Evolutionary conservation across 495 filamentous ascomycete species (phyloP).

Genomic region (Cudoniella acicularis): DNA sequence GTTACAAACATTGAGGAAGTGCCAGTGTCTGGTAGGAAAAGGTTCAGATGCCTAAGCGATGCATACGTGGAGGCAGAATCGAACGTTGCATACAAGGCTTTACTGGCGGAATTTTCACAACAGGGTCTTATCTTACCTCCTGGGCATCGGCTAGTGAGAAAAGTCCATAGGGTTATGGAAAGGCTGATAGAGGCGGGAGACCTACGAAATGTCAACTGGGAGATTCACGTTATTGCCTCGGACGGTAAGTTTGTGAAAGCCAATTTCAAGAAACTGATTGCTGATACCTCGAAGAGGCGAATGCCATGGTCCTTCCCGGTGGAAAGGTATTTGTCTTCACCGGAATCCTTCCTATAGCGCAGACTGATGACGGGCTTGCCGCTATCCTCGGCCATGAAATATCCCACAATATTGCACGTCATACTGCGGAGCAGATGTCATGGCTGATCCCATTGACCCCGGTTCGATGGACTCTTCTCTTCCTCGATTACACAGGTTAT

Average conservation of each 20-base stretch:
- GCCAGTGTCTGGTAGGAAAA: slow-evolving; percentile 70
- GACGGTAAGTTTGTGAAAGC: slow-evolving; percentile 27
- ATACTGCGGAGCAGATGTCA: slow-evolving; percentile 73
- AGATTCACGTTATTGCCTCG: slow-evolving; percentile 80
- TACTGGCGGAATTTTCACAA: slow-evolving; percentile 46
- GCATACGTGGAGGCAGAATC: slow-evolving; percentile 51
- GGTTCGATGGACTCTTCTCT: slow-evolving; percentile 49
- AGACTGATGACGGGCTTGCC: slow-evolving; percentile 71
- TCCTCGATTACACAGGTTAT: slow-evolving; percentile 59
- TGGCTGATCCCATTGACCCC: slow-evolving; percentile 53
- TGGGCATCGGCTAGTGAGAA: slow-evolving; percentile 34
- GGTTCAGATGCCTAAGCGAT: slow-evolving; percentile 74
- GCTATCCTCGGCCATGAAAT: slow-evolving; percentile 91
- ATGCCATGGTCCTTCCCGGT: slow-evolving; percentile 90
- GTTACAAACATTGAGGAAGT: slow-evolving; percentile 73
- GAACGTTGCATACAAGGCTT: slow-evolving; percentile 44
- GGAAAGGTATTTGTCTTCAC: slow-evolving; percentile 93
- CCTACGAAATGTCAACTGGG: slow-evolving; percentile 64
- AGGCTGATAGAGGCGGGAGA: slow-evolving; percentile 67
- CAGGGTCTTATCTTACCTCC: slow-evolving; percentile 35
- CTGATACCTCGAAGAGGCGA: slow-evolving; percentile 35
- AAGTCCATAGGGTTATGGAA: slow-evolving; percentile 66
- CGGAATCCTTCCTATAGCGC: slow-evolving; percentile 71
- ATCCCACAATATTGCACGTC: slow-evolving; percentile 83
- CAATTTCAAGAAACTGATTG: neutral